Conservation (phyloP, 352 stramenopile genomes). For the Elongisporangium prolatum region DNA sequence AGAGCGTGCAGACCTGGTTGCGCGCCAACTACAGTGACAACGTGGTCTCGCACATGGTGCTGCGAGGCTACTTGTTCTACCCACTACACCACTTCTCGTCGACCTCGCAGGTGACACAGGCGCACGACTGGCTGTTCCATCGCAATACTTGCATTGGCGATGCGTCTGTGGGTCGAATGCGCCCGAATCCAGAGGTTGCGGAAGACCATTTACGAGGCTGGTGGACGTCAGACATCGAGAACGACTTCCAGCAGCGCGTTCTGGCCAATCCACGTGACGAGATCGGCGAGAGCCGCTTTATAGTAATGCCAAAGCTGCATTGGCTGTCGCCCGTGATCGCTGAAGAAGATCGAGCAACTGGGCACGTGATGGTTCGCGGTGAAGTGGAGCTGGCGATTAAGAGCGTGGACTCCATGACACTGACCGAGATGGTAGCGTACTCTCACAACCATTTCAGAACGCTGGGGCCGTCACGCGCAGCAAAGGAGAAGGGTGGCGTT, state of each 20-base stretch:
- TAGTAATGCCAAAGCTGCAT: constrained; percentile 65
- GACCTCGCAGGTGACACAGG: constrained; percentile 35
- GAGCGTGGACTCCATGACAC: constrained; percentile 21
- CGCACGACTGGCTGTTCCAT: constrained; percentile 45
- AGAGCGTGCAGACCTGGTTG: constrained; percentile 51
- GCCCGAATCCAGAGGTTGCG: constrained; percentile 28
- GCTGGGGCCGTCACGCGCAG: constrained; percentile 8
- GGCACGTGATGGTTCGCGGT: constrained; percentile 21
- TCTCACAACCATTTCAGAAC: constrained; percentile 35
- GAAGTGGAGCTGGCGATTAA: constrained; percentile 28
- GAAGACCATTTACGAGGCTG: constrained; percentile 49
- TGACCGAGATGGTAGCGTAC: constrained; percentile 30
- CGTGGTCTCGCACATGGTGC: constrained; percentile 50
- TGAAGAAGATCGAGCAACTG: constrained; percentile 13
- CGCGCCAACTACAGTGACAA: constrained; percentile 39
- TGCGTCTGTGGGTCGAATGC: background rate
- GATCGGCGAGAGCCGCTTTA: constrained; percentile 41
- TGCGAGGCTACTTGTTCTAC: constrained; percentile 67
- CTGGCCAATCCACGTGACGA: constrained; percentile 18
- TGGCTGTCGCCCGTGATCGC: constrained; percentile 54
- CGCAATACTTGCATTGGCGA: constrained; percentile 11
- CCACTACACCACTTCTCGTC: constrained; percentile 39
- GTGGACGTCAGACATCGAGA: constrained; percentile 54
- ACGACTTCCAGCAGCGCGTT: constrained; percentile 32
- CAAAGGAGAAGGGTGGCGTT: constrained; percentile 22